These are phyloP conservation scores for Schizophyllum amplum DNA, from an alignment of 1,284 basidiomycete genomes.

Conservation along the genomic window DNA sequence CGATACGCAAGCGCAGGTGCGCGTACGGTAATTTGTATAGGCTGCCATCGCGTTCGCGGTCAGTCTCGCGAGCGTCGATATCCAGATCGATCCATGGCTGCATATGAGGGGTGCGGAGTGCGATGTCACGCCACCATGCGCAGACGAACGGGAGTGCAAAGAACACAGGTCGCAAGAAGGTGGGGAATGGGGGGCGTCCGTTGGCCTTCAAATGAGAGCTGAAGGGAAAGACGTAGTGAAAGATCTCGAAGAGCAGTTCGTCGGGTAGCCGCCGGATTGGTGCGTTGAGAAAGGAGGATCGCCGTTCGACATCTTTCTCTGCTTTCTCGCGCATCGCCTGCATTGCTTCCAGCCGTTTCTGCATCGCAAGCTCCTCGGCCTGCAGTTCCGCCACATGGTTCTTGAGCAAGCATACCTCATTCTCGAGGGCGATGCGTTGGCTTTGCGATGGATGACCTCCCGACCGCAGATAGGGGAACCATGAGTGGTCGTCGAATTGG, in stretches of 20 bases:
- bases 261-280: background rate
- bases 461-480: background rate
- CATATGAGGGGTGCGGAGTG: background rate
- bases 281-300: background rate
- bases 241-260: background rate
- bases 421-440: background rate
- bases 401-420: background rate
- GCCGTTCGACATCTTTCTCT: background rate
- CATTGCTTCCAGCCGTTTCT: background rate
- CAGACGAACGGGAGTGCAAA: background rate
- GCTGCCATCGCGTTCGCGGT: background rate
- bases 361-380: background rate
- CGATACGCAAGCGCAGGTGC: background rate
- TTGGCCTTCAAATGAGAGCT: background rate
- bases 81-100: background rate
- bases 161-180: background rate
- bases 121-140: background rate
- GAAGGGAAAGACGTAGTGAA: background rate
- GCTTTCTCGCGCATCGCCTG: background rate
- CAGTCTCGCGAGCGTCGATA: no score
- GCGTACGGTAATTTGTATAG: background rate
- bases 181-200: background rate
- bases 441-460: background rate
- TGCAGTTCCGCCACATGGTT: background rate
- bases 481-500: background rate